Percentiles rank a stretch among this genome's conserved stretches.
These are phyloP conservation scores for Talaromyces verruculosus DNA, from an alignment of 2,329 filamentous ascomycete species.

Conservation along the genomic window DNA sequence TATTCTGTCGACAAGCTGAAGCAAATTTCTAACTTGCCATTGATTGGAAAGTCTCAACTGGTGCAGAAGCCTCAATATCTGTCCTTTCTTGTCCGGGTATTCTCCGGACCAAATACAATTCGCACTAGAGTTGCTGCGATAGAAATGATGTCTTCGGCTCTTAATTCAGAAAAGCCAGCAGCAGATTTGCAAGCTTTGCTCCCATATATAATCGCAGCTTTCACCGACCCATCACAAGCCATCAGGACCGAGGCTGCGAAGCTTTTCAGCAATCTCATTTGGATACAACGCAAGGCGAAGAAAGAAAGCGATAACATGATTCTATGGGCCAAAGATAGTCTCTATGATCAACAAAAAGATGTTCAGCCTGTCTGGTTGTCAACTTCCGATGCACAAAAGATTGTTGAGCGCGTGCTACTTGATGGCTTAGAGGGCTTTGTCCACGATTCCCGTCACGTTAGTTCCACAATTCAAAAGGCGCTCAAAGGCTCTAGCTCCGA, in stretches of 20 bases:
- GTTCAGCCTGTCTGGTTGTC: constrained; percentile 54
- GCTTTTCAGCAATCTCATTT: constrained; percentile 59
- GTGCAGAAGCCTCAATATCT: constrained; percentile 66
- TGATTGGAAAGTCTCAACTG: constrained; percentile 45
- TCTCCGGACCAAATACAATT: constrained; percentile 69
- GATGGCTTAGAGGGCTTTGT: constrained; percentile 82
- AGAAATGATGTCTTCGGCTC: constrained; percentile 59
- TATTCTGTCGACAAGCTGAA: constrained; percentile 34
- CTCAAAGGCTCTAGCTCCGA: constrained; percentile 54
- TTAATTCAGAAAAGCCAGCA: constrained; percentile 52
- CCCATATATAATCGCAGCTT: constrained; percentile 75
- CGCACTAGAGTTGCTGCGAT: constrained; percentile 69
- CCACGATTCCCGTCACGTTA: constrained; percentile 71
- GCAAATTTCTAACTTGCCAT: constrained; percentile 38
- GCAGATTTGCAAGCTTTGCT: constrained; percentile 74
- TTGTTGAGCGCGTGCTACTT: constrained; percentile 67
- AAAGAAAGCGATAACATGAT: constrained; percentile 41
- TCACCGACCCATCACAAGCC: constrained; percentile 72
- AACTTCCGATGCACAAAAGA: constrained; percentile 56
- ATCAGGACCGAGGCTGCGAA: constrained; percentile 75
- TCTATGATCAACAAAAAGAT: constrained; percentile 63
- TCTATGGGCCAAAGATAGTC: constrained; percentile 59
- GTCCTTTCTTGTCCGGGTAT: constrained; percentile 73
- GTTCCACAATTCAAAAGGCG: constrained; percentile 60
- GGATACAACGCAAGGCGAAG: constrained; percentile 51